Evolutionary conservation across 148 eudicot species (phyloP), one percentile per base, ranked within the genome.

Genomic region (Chenopodium album): DNA sequence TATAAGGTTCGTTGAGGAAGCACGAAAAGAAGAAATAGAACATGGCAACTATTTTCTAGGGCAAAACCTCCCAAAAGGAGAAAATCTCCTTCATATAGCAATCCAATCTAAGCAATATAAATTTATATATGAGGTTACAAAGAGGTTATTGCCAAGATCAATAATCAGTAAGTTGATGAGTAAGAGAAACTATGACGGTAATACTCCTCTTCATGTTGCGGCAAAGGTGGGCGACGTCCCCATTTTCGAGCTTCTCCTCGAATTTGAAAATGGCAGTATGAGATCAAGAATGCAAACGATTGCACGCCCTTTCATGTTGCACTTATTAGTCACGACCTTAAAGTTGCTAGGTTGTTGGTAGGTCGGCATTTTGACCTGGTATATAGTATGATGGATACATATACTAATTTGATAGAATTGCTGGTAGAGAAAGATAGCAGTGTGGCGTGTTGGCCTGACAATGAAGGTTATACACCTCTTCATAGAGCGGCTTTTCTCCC

Each of bases 361-460:
- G 19, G 16, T 7, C 12, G n/a, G 20, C 62, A 52, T 29, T n/a
- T n/a, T 26, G n/a, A 50, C 0, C 28, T 75, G 37, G 37, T 34
- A 1, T 34, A 34, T 34, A 3, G 4, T 34, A 34, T 34, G 0
- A 34, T 0, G 1, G 2, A 0, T 34, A 0, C 37, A 32, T 0
- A 37, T 50, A 4, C 41, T 75, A 26, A 26, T 41, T 50, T 31
- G 13, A 69, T 69, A 32, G 5, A 69, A 69, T 37, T 28, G 41
- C 48, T 76, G 79, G 68, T 76, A 19, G n/a, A 60, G 20, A 31
- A 8, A 76, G 69, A 76, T 6, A 76, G 79, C 34, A 56, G 50
- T 14, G 79, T 60, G 1, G 17, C 50, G 59, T 60, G 79, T 10
- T 76, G 68, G 68, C 47, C 5, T 11, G 50, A 76, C 17, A 22